A percentile compares a stretch with the other conserved stretches of the same genome.
phyloP scores from a whole-genome alignment of 2,329 filamentous ascomycete species.

The Grosmannia clavigera region DNA sequence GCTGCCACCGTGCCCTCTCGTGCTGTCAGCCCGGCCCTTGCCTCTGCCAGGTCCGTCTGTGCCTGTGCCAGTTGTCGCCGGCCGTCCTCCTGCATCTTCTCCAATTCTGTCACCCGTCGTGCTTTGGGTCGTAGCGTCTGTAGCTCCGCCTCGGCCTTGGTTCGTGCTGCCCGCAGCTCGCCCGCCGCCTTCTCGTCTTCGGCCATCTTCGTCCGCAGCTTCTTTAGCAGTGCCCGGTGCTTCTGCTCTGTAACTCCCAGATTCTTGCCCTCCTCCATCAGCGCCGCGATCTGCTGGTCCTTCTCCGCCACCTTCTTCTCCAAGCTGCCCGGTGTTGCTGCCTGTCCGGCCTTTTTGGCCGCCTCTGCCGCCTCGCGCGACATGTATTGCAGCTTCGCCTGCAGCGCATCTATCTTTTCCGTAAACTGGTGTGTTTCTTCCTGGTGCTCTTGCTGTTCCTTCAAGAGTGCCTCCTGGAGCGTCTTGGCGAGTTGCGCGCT shows the following conservation, averaged over 20 bases:
- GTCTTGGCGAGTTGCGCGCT: constrained; percentile 25
- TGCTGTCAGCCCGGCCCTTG: constrained; percentile 50
- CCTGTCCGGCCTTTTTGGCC: constrained; percentile 55
- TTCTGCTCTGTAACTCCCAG: constrained; percentile 79
- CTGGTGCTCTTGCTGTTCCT: constrained; percentile 45
- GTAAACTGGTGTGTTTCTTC: constrained; percentile 75
- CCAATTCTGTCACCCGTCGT: constrained; percentile 36
- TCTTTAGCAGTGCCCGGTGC: constrained; percentile 71
- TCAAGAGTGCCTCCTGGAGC: constrained; percentile 22
- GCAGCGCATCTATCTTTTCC: constrained; percentile 82
- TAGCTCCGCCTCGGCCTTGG: constrained; percentile 43
- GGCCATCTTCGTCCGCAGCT: constrained; percentile 53
- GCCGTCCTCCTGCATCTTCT: constrained; percentile 43
- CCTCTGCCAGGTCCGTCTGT: constrained; percentile 33
- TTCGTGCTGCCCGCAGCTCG: constrained; percentile 45
- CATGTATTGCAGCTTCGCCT: constrained; percentile 82
- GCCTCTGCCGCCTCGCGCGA: constrained; percentile 66
- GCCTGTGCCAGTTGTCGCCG: constrained; percentile 20
- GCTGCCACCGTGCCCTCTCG: constrained; percentile 55
- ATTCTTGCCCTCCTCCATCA: constrained; percentile 88
- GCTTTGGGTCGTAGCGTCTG: constrained; percentile 33
- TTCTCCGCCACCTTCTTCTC: constrained; percentile 80
- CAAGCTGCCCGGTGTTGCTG: constrained; percentile 48
- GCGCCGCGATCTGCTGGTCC: constrained; percentile 75
- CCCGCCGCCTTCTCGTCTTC: constrained; percentile 53